A percentile compares a stretch with the other conserved stretches of the same genome.
These are phyloP conservation scores for Vitis hybrid DNA, from an alignment of 177 flowering plant species.

Conservation along the genomic window DNA sequence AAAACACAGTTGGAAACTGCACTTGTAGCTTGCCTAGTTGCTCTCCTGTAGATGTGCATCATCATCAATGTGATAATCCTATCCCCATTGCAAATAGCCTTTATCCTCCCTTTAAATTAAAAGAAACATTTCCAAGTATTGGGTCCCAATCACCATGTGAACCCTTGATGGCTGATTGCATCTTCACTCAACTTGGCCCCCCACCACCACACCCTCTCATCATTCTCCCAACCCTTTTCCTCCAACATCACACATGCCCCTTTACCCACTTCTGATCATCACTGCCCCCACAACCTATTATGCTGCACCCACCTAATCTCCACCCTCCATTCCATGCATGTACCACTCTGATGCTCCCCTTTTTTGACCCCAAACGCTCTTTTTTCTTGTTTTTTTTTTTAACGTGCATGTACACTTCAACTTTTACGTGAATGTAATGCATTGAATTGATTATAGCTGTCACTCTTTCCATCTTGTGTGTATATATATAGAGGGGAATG, in stretches of 20 bases:
- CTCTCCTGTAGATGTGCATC: too few relatives aligned
- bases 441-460: too few relatives aligned
- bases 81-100: not conserved
- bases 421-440: too few relatives aligned
- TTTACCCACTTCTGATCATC: not conserved
- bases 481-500: not conserved
- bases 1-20: too few relatives aligned
- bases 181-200: constrained; percentile 12
- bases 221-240: constrained; percentile 18
- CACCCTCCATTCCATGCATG: constrained; percentile 7
- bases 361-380: not conserved
- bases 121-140: not conserved
- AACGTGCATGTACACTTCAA: constrained; percentile 11
- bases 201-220: constrained; percentile 16
- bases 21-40: too few relatives aligned
- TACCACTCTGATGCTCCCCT: not conserved
- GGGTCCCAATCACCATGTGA: constrained; percentile 14
- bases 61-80: not conserved
- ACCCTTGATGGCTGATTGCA: constrained; percentile 10
- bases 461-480: not conserved
- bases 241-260: constrained; percentile 34
- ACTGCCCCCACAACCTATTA: constrained; percentile 20
- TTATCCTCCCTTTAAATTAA: not conserved
- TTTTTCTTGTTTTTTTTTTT: not conserved
- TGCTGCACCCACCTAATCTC: constrained; percentile 3